Base-by-base conservation (phyloP, 176 grass and related monocot species). In the Aegilops tauschii region DNA sequence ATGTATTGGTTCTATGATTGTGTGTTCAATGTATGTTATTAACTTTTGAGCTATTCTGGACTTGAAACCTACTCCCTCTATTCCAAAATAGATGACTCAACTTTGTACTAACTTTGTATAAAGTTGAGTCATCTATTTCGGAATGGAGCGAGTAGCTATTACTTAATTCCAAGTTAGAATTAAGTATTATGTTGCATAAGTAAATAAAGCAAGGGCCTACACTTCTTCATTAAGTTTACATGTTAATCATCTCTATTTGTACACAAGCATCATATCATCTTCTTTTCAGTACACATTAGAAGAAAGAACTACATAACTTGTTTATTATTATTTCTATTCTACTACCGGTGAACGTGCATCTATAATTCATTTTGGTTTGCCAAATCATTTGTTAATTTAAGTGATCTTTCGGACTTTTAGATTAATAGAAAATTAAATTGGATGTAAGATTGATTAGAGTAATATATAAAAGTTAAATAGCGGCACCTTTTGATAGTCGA, bases 281-380 rank as follows among this genome's bases (percentile, higher is more conserved):
- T 88, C 30, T 30, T 64, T n/a, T 31, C 16, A 65, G 5, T 49
- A 50, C 44, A 45, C 3, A 45, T 45, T 45, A 45, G 44, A 12
- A 45, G 3, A 47, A 47, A 47, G 12, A 47, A 47, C 44, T 47
- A 47, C 11, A 47, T 3, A 47, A 47, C 1, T 12, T 47, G 44
- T 47, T 47, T 12, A 12, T 47, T 47, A 47, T 47, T 47, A 47
- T 47, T 47, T 47, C 1, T 47, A 47, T 47, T 47, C 44, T 47
- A 47, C 12, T 47, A 1, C 0, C 44, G 3, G 3, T 47, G 12
- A 69, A 74, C 1, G 7, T 37, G 36, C 12, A 20, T n/a, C 25
- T 77, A 20, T 73, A 83, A 23, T 79, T 52, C 23, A 80, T 58
- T 65, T 65, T 80, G 56, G 21, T 85, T 65, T 81, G 61, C 77